Conservation (phyloP, 805 yeast species). For the Nakazawaea wickerhamii region DNA sequence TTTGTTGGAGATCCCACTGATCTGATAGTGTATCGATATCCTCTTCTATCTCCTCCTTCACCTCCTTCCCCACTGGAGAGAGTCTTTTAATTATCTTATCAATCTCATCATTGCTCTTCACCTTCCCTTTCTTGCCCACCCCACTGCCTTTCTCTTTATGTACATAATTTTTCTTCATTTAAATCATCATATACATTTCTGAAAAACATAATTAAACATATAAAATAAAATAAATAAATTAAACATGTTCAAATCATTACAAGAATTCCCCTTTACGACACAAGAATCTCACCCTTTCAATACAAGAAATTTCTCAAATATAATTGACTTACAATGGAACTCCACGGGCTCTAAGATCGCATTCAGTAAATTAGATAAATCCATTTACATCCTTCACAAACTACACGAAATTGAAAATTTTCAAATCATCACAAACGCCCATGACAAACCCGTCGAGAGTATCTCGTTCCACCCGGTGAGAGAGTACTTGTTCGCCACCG, state of each 20-base stretch:
- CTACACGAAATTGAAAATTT: conserved; percentile 28
- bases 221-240: not conserved
- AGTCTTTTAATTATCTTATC: no score
- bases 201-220: not conserved
- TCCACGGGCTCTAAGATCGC: conserved; percentile 37
- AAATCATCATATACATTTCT: not conserved
- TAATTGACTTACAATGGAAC: conserved; percentile 34
- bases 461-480: conserved; percentile 40
- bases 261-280: not conserved
- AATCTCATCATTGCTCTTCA: no score
- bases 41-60: conserved; percentile 1
- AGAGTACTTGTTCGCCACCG: conserved; percentile 38
- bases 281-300: conserved; percentile 2
- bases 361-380: conserved; percentile 36
- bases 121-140: no score
- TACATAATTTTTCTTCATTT: no score
- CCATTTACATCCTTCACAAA: conserved; percentile 28
- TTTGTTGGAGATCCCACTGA: no score
- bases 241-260: conserved; percentile 8
- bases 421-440: conserved; percentile 33
- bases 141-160: no score
- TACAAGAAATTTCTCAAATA: conserved; percentile 22
- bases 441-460: conserved; percentile 34
- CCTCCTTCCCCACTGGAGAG: no score
- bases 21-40: no score